A percentile compares a stretch with the other conserved stretches of the same genome.
These are phyloP conservation scores for Pezicula neosporulosa DNA, from an alignment of 2,329 filamentous ascomycete species.

Conservation along the genomic window DNA sequence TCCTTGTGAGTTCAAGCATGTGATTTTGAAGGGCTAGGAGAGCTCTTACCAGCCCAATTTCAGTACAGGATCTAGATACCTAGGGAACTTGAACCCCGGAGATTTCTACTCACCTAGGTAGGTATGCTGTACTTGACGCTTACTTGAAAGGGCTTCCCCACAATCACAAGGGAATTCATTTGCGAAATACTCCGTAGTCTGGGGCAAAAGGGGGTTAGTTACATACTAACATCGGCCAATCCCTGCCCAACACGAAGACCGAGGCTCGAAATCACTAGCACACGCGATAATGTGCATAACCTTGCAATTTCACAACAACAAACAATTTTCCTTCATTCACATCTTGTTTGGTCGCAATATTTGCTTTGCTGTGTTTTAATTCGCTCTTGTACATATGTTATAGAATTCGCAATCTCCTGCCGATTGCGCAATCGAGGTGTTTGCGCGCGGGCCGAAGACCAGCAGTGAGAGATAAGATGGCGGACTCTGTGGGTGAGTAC, in stretches of 20 bases:
- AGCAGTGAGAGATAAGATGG: constrained; percentile 34
- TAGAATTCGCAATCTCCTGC: background rate
- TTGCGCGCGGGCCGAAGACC: background rate
- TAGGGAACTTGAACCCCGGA: too few relatives aligned
- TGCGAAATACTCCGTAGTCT: background rate
- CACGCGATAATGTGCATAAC: constrained; percentile 2
- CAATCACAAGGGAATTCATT: background rate
- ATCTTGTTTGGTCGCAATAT: background rate
- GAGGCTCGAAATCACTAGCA: background rate
- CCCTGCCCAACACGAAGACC: background rate
- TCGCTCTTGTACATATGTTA: background rate
- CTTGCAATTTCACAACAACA: background rate
- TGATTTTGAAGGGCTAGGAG: too few relatives aligned
- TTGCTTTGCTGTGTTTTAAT: background rate
- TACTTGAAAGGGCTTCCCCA: background rate
- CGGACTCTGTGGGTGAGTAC: constrained; percentile 48
- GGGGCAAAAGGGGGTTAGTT: background rate
- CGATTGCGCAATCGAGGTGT: background rate
- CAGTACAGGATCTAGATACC: too few relatives aligned
- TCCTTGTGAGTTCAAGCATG: too few relatives aligned
- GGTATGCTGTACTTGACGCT: background rate
- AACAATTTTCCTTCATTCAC: background rate
- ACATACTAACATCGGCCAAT: background rate
- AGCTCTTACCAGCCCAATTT: too few relatives aligned
- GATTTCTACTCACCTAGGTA: too few relatives aligned